phyloP scores from a whole-genome alignment of 176 grass and related monocot genomes.

The barley (Hordeum vulgare) region MorexV3_pseudomolecules_assembly NC_058519.1:18219069-18219568 shows the following conservation, averaged over 20 bases:
- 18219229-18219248: constrained; percentile 24
- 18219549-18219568: neutral
- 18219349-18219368: constrained; percentile 21
- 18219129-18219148: constrained; percentile 28
- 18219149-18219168: constrained; percentile 14
- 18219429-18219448: constrained; percentile 29
- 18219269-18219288: constrained; percentile 8
- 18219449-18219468: constrained; percentile 7
- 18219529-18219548: constrained; percentile 25
- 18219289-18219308: neutral
- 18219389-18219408: constrained; percentile 23
- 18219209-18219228: neutral
- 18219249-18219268: constrained; percentile 19
- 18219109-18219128: neutral
- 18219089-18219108: neutral
- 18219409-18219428: constrained; percentile 24
- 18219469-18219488: neutral
- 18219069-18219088: neutral
- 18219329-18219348: constrained; percentile 2
- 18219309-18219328: neutral
- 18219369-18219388: constrained; percentile 16
- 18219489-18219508: constrained; percentile 8
- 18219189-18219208: neutral
- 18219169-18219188: constrained; percentile 24
- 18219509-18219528: neutral